Percentiles rank a stretch among this genome's conserved stretches.
Conservation (phyloP, 257 asterid genomes). For the Thymus mandschuricus region DNA sequence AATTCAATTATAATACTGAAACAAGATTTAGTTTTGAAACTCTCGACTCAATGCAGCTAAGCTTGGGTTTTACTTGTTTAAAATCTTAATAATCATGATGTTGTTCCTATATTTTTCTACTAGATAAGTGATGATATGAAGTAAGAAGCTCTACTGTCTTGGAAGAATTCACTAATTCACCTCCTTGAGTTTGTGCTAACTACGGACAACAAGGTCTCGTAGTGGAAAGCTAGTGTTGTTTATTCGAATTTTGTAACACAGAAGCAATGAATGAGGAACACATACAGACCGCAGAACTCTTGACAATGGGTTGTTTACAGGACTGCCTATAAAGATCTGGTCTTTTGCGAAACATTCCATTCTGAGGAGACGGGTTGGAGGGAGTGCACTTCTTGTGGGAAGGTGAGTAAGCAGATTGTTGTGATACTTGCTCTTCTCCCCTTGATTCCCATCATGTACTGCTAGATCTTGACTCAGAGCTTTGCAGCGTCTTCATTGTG, state of each 20-base stretch:
- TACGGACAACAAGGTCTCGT: neutral
- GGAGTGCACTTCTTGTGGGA: slow-evolving; percentile 83
- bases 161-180: slow-evolving; percentile 13
- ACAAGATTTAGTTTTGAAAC: neutral
- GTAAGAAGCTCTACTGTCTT: neutral
- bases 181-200: slow-evolving; percentile 20
- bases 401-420: slow-evolving; percentile 50
- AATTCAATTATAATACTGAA: neutral
- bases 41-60: neutral
- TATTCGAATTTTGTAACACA: neutral
- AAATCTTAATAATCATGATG: neutral
- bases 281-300: slow-evolving; percentile 13
- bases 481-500: slow-evolving; percentile 93
- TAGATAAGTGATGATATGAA: neutral
- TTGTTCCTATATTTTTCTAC: neutral
- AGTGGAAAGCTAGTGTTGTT: neutral
- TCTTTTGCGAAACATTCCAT: slow-evolving; percentile 88
- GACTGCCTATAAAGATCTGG: slow-evolving; percentile 71
- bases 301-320: slow-evolving; percentile 46
- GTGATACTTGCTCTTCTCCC: neutral
- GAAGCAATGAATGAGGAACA: slow-evolving; percentile 18
- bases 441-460: slow-evolving; percentile 14
- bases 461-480: slow-evolving; percentile 16
- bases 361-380: slow-evolving; percentile 92
- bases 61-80: neutral